Percentiles rank a stretch among this genome's conserved stretches.
These are phyloP conservation scores for Aspergillus saccharolyticus DNA, from an alignment of 495 filamentous ascomycete genomes.

Conservation along the genomic window DNA sequence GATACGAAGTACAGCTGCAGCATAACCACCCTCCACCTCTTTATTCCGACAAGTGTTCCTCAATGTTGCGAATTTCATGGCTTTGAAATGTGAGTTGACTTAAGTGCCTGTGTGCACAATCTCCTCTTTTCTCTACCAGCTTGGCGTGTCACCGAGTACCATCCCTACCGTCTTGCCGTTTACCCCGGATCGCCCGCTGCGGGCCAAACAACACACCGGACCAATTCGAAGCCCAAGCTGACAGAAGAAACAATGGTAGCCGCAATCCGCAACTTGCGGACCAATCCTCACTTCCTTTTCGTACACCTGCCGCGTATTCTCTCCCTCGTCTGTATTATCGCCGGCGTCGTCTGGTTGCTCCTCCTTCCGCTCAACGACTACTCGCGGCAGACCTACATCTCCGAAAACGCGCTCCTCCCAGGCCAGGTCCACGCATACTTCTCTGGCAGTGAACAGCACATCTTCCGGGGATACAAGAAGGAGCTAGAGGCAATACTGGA, in stretches of 20 bases:
- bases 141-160: neutral
- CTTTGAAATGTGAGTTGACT: conserved; percentile 38
- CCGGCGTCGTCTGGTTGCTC: conserved; percentile 89
- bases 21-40: neutral
- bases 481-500: conserved; percentile 58
- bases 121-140: neutral
- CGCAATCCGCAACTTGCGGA: conserved; percentile 42
- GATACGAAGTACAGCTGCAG: neutral
- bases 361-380: conserved; percentile 90
- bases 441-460: conserved; percentile 87
- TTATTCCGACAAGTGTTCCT: conserved; percentile 16
- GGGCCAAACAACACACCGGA: conserved; percentile 18
- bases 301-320: conserved; percentile 44
- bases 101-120: neutral
- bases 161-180: conserved; percentile 1
- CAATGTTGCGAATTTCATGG: conserved; percentile 30
- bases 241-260: conserved; percentile 24
- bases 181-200: conserved; percentile 16
- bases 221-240: conserved; percentile 13
- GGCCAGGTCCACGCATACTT: conserved; percentile 98
- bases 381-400: conserved; percentile 90
- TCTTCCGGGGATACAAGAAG: conserved; percentile 87
- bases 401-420: conserved; percentile 92
- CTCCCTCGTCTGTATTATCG: conserved; percentile 78
- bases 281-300: conserved; percentile 38